A percentile compares a stretch with the other conserved stretches of the same genome.
These are phyloP conservation scores for Artemisia tridentata DNA, from an alignment of 129 eudicot species.

Conservation along the genomic window DNA sequence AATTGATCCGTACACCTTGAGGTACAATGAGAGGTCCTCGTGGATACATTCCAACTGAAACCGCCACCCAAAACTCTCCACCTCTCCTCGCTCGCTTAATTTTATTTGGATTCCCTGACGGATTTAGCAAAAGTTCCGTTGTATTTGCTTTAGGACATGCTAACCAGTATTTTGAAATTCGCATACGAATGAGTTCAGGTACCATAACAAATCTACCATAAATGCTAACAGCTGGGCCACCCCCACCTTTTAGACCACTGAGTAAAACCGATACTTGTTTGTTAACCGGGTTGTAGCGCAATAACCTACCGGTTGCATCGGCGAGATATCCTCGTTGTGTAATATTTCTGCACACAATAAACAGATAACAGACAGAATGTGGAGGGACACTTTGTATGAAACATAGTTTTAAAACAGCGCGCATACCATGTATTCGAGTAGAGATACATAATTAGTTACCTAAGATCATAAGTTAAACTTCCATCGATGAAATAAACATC, in stretches of 20 bases:
- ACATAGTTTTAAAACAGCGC: background rate
- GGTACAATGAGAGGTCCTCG: background rate
- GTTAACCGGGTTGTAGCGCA: constrained; percentile 22
- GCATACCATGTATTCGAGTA: too few species aligned
- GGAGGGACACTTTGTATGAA: background rate
- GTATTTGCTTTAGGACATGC: constrained; percentile 28
- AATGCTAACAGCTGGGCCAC: constrained; percentile 27
- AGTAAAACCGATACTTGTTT: constrained; percentile 22
- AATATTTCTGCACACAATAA: constrained; percentile 13
- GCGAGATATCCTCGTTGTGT: constrained; percentile 19
- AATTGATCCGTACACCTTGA: constrained; percentile 14
- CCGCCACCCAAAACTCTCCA: constrained; percentile 34
- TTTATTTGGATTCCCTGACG: constrained; percentile 18
- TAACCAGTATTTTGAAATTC: constrained; percentile 31
- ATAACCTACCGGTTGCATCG: constrained; percentile 27
- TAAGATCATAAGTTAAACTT: constrained; percentile 26
- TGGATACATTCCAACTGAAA: background rate
- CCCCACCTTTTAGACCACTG: constrained; percentile 20
- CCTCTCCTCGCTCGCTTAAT: constrained; percentile 6
- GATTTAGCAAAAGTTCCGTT: constrained; percentile 10
- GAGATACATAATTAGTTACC: constrained; percentile 4
- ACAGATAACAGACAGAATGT: background rate
- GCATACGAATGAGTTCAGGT: background rate
- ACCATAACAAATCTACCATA: constrained; percentile 29
- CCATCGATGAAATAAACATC: constrained; percentile 28